Evolutionary conservation across 139 green algal genomes (phyloP), one percentile per base, ranked within the genome.

Genomic region (Chlamydomonas schloesseri): DNA sequence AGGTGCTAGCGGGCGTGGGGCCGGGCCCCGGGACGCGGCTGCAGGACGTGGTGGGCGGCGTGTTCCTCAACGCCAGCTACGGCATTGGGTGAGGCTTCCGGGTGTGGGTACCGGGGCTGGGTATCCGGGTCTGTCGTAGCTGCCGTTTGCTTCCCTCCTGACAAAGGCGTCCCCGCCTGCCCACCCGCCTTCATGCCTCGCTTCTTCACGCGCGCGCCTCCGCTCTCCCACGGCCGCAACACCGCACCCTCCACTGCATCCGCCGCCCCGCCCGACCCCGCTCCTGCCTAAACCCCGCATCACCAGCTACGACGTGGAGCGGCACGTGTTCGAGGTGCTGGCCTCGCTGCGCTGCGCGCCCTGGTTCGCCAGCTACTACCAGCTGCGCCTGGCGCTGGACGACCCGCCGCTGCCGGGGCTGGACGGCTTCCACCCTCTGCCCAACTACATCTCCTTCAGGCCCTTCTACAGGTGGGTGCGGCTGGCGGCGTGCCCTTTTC

Each of bases 221-320:
- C n/a, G n/a, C n/a, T n/a, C n/a, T n/a, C n/a, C n/a, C n/a, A n/a
- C n/a, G n/a, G n/a, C n/a, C n/a, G n/a, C n/a, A n/a, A n/a, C n/a
- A n/a, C n/a, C n/a, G n/a, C n/a, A n/a, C n/a, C n/a, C n/a, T n/a
- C n/a, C n/a, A n/a, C n/a, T n/a, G n/a, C n/a, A n/a, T n/a, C n/a
- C n/a, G n/a, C n/a, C n/a, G n/a, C n/a, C n/a, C n/a, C n/a, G n/a
- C n/a, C n/a, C n/a, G n/a, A n/a, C n/a, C n/a, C n/a, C n/a, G n/a
- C n/a, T n/a, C n/a, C n/a, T n/a, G n/a, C n/a, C n/a, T n/a, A n/a
- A n/a, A n/a, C n/a, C n/a, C n/a, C n/a, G n/a, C n/a, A n/a, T n/a
- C n/a, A n/a, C n/a, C 71, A 78, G 71, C 4, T 78, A 78, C 71
- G 71, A 78, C 71, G 46, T 78, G 18, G 71, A 78, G 46, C 71